Evolutionary conservation across 257 asterid genomes (phyloP).

Genomic region (Solanum chiquidenum): DNA sequence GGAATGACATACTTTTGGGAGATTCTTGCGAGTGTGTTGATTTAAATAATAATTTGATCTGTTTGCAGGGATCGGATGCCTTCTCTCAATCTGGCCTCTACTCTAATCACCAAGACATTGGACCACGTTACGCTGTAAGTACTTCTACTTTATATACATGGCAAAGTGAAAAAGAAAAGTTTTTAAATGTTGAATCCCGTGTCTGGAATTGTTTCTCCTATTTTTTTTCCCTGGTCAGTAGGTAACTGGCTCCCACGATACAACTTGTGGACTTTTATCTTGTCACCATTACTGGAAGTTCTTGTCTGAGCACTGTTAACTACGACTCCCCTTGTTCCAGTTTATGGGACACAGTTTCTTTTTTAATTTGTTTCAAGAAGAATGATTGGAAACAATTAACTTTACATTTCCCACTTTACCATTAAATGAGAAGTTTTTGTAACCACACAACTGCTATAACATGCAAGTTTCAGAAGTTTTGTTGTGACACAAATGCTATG

Average conservation of each 20-base stretch:
- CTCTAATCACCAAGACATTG: constrained; percentile 98
- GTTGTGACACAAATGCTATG: not conserved
- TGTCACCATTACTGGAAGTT: not conserved
- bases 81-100: constrained; percentile 94
- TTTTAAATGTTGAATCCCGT: not conserved
- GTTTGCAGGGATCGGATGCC: constrained; percentile 80
- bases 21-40: not conserved
- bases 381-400: not conserved
- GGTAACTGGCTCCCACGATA: not conserved
- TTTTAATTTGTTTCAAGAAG: not conserved
- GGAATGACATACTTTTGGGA: not conserved
- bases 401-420: not conserved
- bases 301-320: not conserved
- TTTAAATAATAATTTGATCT: not conserved
- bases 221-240: not conserved
- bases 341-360: not conserved
- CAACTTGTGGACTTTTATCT: not conserved
- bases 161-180: not conserved
- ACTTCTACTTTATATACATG: not conserved
- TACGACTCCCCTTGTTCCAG: not conserved
- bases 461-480: not conserved
- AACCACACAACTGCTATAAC: not conserved
- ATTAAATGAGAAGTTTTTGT: not conserved
- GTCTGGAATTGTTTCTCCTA: not conserved
- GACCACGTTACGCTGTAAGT: constrained; percentile 93